A percentile compares a stretch with the other conserved stretches of the same genome.
phyloP scores from a whole-genome alignment of 2,329 filamentous ascomycete genomes.

The Cercospora citrullina region DNA sequence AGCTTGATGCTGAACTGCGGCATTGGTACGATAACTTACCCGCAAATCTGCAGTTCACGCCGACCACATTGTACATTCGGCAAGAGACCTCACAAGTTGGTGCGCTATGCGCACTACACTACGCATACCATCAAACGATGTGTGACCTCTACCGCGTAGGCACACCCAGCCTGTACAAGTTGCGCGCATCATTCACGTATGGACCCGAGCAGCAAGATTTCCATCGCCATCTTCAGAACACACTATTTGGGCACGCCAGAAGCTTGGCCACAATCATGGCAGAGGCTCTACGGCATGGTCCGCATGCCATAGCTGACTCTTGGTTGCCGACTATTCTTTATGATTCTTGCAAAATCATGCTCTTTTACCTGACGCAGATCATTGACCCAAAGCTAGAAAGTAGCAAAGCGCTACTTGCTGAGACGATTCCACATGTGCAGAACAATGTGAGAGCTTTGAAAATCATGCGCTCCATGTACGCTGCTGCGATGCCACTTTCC shows the following conservation, averaged over 20 bases:
- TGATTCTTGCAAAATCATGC: slow-evolving; percentile 32
- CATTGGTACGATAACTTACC: slow-evolving; percentile 31
- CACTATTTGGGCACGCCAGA: slow-evolving; percentile 28
- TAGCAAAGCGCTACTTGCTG: slow-evolving; percentile 25
- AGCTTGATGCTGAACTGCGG: slow-evolving; percentile 26
- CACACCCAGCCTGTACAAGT: slow-evolving; percentile 28
- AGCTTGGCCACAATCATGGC: slow-evolving; percentile 30
- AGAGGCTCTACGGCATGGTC: slow-evolving; percentile 29
- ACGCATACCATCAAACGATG: slow-evolving; percentile 32
- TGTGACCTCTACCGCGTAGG: slow-evolving; percentile 29
- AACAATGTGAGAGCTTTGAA: slow-evolving; percentile 31
- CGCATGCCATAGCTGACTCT: slow-evolving; percentile 29
- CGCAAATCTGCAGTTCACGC: slow-evolving; percentile 31
- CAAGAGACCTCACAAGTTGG: slow-evolving; percentile 31
- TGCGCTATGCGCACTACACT: slow-evolving; percentile 28
- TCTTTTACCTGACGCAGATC: slow-evolving; percentile 30
- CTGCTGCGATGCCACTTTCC: slow-evolving; percentile 26
- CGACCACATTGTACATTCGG: slow-evolving; percentile 30
- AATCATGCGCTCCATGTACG: slow-evolving; percentile 31
- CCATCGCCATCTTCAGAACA: slow-evolving; percentile 26
- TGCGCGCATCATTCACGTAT: slow-evolving; percentile 27
- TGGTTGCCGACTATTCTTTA: slow-evolving; percentile 31
- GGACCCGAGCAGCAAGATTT: slow-evolving; percentile 28
- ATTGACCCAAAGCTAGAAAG: slow-evolving; percentile 26
- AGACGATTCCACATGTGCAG: slow-evolving; percentile 29